Conservation (phyloP, 768 basidiomycete genomes). For the Royoungia palumana region DNA sequence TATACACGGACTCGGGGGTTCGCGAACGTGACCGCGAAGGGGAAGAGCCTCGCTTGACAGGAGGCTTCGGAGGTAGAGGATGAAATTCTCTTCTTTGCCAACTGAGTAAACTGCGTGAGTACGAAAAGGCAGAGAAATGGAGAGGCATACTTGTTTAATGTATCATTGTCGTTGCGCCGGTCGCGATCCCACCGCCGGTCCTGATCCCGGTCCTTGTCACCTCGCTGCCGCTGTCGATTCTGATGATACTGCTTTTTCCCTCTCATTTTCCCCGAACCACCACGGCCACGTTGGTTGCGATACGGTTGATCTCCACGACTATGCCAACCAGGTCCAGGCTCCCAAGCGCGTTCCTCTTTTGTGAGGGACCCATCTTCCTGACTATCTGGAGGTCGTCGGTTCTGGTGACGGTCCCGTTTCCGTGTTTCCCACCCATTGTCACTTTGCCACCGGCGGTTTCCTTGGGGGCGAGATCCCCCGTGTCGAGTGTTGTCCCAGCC, state of each 20-base stretch:
- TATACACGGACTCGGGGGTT: conserved; percentile 61
- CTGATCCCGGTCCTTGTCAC: conserved; percentile 26
- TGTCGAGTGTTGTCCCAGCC: conserved; percentile 35
- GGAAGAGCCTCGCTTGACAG: conserved; percentile 43
- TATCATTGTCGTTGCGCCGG: conserved; percentile 57
- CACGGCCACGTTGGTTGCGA: conserved; percentile 36
- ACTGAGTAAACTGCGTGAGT: conserved; percentile 34
- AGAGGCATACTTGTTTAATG: conserved; percentile 65
- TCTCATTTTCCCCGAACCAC: conserved; percentile 37
- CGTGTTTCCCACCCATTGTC: conserved; percentile 52
- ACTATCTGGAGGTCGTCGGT: conserved; percentile 29
- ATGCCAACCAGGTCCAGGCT: conserved; percentile 69
- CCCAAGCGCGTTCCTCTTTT: conserved; percentile 63
- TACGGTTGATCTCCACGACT: conserved; percentile 39
- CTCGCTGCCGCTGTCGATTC: conserved; percentile 31
- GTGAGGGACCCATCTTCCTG: conserved; percentile 21
- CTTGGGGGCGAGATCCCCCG: conserved; percentile 33
- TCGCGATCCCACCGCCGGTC: conserved; percentile 36
- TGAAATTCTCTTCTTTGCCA: conserved; percentile 63
- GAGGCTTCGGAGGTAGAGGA: conserved; percentile 38
- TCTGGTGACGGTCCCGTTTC: conserved; percentile 45
- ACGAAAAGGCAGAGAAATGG: conserved; percentile 5
- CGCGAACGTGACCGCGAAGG: conserved; percentile 51
- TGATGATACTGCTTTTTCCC: conserved; percentile 37
- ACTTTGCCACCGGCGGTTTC: conserved; percentile 33